phyloP scores from a whole-genome alignment of 352 stramenopile genomes.

The Pythium plurisporium region DNA sequence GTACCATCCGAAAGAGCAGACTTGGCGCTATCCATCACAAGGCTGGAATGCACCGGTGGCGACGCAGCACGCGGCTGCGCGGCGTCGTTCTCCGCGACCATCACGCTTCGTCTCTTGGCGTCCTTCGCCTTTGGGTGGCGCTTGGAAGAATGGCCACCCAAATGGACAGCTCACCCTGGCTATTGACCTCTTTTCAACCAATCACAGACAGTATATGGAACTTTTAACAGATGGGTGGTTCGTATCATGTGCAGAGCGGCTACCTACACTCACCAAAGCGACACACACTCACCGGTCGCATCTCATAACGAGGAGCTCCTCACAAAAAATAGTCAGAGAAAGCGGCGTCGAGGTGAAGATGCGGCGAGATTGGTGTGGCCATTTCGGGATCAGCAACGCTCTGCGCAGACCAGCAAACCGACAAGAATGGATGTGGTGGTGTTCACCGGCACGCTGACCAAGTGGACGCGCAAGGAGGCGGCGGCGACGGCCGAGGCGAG shows the following conservation, averaged over 20 bases:
- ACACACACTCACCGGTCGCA: constrained; percentile 1
- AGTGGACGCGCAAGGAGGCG: constrained; percentile 40
- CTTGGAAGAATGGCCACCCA: constrained; percentile 3
- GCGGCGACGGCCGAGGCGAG: constrained; percentile 26
- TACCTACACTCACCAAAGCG: neutral
- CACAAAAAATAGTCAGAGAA: neutral
- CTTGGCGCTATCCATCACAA: neutral
- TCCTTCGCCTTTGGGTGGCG: constrained; percentile 4
- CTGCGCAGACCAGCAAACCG: neutral
- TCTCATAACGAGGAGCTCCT: too few species aligned
- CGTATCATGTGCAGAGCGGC: neutral
- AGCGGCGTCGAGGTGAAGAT: too few species aligned
- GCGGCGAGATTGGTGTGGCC: too few species aligned
- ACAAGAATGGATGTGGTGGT: constrained; percentile 31
- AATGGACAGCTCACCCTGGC: neutral
- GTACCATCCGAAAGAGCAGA: neutral
- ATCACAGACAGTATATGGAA: neutral
- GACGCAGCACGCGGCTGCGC: neutral
- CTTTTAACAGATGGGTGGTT: neutral
- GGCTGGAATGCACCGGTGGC: neutral
- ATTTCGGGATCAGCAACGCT: constrained; percentile 4
- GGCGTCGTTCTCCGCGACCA: constrained; percentile 15
- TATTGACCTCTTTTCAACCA: neutral
- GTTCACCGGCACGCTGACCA: constrained; percentile 46
- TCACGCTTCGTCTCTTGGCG: neutral